Base-by-base conservation (phyloP, 768 basidiomycete genomes). In the Boletus subcaerulescens region DNA sequence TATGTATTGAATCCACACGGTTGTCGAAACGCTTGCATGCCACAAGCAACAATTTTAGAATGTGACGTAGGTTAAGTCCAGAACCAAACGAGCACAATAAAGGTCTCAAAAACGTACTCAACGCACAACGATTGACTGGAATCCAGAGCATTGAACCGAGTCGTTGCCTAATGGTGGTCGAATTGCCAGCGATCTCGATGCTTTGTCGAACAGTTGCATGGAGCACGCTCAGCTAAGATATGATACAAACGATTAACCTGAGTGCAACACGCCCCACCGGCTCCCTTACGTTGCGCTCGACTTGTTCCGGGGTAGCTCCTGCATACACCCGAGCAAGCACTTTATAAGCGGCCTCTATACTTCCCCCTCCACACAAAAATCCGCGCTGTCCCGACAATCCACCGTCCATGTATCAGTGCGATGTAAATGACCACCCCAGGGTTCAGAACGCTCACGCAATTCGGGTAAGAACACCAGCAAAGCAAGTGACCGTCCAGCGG, bases 1-100 rank as follows among this genome's bases (percentile, higher is more conserved):
- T 83, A 78, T 0, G 90, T 89, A 63, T 92, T 91, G 76, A 91
- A 91, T 2, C 90, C 91, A 56, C 84, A 91, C 0, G 91, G 76
- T 65, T 92, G 91, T 65, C 92, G 91, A 70, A 84, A 86, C 0
- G 86, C 88, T 72, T 92, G 90, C 70, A 92, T 82, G 42, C 87
- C 90, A 64, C 87, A 89, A 13, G 81, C 86, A 14, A 92, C 77
- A 58, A 88, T 53, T 3, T 6, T 22, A 52, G 15, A 24, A 24
- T 24, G 22, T 4, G 22, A 24, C 22, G 22, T 24, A 24, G 22
- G 22, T 11, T 55, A 11, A 52, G 51, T 53, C 35, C 11, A 46
- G 22, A 36, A 52, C 24, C 15, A 41, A 15, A 22, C 10, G 2
- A 22, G 5, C 24, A 22, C 22, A 24, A 22, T 22, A 22, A 22